Conservation (phyloP, 108 stramenopile species). For the Mediolabrus comicus region DNA sequence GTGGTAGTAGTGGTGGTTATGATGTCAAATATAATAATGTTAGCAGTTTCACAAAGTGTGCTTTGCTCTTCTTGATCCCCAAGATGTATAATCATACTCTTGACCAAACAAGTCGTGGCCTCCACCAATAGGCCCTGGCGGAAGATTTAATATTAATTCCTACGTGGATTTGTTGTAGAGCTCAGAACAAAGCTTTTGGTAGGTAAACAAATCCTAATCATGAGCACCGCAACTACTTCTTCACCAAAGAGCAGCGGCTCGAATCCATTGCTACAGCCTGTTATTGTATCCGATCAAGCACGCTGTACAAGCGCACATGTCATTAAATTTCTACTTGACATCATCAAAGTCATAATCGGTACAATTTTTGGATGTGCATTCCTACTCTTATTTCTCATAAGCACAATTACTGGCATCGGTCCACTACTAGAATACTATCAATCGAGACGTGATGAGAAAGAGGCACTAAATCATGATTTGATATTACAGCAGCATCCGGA, state of each 20-base stretch:
- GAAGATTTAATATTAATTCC: too few species aligned
- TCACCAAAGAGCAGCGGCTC: neutral
- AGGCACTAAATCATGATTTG: neutral
- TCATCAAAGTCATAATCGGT: neutral
- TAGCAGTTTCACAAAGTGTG: too few species aligned
- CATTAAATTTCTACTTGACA: neutral
- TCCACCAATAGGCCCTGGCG: too few species aligned
- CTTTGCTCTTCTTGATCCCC: too few species aligned
- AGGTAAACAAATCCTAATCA: too few species aligned
- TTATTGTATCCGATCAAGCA: too few species aligned
- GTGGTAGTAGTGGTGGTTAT: neutral
- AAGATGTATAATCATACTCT: too few species aligned
- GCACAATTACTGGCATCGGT: conserved; percentile 4
- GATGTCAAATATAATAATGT: too few species aligned
- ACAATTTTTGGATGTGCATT: neutral
- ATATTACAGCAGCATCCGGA: conserved; percentile 6
- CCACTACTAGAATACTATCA: conserved; percentile 5
- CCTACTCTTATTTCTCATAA: neutral
- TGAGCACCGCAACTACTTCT: neutral
- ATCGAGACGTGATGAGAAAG: conserved; percentile 5
- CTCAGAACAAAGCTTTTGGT: too few species aligned
- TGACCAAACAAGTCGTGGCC: too few species aligned
- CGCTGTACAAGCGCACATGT: neutral
- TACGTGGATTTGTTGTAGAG: too few species aligned
- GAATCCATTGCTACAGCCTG: neutral